These are phyloP conservation scores for Salvia miltiorrhiza DNA, from an alignment of 257 asterid species.

Conservation along the genomic window DNA sequence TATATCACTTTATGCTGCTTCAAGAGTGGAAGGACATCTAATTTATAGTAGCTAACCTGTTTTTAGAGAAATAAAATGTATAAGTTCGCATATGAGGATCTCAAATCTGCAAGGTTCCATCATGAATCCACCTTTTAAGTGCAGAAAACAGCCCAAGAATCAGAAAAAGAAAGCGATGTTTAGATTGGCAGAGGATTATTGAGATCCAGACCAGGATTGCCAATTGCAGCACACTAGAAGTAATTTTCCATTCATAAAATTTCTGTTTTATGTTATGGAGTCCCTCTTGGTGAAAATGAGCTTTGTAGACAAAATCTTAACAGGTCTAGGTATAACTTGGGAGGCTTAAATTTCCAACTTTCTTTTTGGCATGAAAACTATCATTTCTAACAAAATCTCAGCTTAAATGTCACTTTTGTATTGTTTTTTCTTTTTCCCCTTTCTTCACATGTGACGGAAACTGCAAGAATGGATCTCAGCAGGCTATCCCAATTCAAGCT, in stretches of 20 bases:
- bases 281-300: too few relatives aligned
- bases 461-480: too few relatives aligned
- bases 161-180: not conserved
- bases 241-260: not conserved
- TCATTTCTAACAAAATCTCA: too few relatives aligned
- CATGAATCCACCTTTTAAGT: not conserved
- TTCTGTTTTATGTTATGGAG: too few relatives aligned
- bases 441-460: too few relatives aligned
- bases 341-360: too few relatives aligned
- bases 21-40: conserved; percentile 78
- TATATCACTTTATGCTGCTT: conserved; percentile 91
- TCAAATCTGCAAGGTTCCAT: not conserved
- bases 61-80: not conserved
- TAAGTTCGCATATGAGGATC: conserved; percentile 1
- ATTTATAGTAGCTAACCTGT: conserved; percentile 80
- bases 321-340: too few relatives aligned
- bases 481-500: too few relatives aligned
- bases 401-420: too few relatives aligned
- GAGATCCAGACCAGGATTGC: not conserved
- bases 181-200: not conserved
- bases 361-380: too few relatives aligned
- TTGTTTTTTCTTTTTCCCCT: too few relatives aligned
- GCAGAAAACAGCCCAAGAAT: not conserved
- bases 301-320: too few relatives aligned
- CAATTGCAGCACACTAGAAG: not conserved